Conservation (phyloP, 2,329 filamentous ascomycete genomes). For the Venturia pyrina region DNA sequence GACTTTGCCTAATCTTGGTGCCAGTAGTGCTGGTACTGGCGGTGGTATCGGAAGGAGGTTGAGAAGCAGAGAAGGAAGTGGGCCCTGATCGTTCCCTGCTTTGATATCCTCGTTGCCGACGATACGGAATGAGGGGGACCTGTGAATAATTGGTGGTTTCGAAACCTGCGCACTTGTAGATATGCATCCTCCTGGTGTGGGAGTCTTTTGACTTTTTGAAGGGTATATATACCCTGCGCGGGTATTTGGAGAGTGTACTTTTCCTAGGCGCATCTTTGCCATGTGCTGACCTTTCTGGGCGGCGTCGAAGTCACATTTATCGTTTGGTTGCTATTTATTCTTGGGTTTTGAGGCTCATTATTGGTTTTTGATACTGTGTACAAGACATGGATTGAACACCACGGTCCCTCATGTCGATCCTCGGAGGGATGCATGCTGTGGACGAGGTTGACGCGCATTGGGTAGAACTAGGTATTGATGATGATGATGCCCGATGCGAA, state of each 20-base stretch:
- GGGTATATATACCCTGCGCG: not conserved
- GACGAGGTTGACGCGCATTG: too few relatives aligned
- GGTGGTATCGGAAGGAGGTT: slow-evolving; percentile 25
- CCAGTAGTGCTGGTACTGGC: slow-evolving; percentile 28
- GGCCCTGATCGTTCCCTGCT: not conserved
- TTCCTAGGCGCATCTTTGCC: too few relatives aligned
- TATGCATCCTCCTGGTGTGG: not conserved
- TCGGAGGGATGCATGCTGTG: too few relatives aligned
- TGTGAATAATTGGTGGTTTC: not conserved
- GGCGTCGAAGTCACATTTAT: too few relatives aligned
- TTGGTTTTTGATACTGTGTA: too few relatives aligned
- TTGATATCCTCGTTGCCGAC: not conserved
- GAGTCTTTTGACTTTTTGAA: not conserved
- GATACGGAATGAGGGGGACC: not conserved
- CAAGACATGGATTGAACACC: too few relatives aligned
- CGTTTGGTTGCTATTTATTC: too few relatives aligned
- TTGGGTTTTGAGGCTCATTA: too few relatives aligned
- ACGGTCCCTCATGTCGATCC: too few relatives aligned
- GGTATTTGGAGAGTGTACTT: not conserved
- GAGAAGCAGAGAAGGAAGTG: slow-evolving; percentile 14
- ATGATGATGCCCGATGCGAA: too few relatives aligned
- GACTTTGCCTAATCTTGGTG: slow-evolving; percentile 27
- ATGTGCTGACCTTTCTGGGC: too few relatives aligned
- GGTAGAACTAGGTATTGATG: too few relatives aligned
- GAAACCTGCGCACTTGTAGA: not conserved